Base-by-base conservation (phyloP, 2,329 filamentous ascomycete genomes). In the Cordyceps militaris region DNA sequence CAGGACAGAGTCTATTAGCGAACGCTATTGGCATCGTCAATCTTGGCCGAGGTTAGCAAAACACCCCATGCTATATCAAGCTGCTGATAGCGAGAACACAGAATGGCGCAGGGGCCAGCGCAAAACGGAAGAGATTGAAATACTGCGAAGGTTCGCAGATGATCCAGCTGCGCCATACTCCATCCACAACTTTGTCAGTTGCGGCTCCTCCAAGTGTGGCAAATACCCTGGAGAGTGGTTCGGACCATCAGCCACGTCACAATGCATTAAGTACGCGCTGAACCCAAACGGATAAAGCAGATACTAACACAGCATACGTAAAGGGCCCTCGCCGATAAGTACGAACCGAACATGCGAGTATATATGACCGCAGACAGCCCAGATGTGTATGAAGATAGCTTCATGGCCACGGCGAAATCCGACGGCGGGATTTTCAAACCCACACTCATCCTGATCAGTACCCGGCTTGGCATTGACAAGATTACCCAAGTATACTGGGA, bases 161-260 rank as follows among this genome's bases (percentile, higher is more conserved):
- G 86, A 93, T 61, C 84, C 89, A 2, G 81, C 80, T 63, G 91
- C 94, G 3, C 90, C 91, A 0, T 97, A 96, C 69, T 97, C 93
- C 1, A 91, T 99, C 64, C 94, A 99, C 67, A 89, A 87, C 61
- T 99, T 99, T 67, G 94, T 99, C 36, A 80, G 86, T 55, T 88
- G 96, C 65, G 94, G 94, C 19, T 91, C 91, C 24, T 79, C 82
- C 36, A 87, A 88, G 3, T 99, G 94, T 71, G 92, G 91, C 4
- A 97, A 96, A 72, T 89, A 95, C 67, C 94, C 94, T 0, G 94
- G 94, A 38, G 91, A 97, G 73, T 99, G 94, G 94, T 99, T 99
- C 73, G 94, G 94, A 0, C 94, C 94, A n/a, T 97, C 91, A 19
- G 94, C 94, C 7, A 95, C 94, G 10, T 92, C 94, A 48, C 85